Evolutionary conservation across 306 rosid species (phyloP).

Genomic region (Inga laurina): DNA sequence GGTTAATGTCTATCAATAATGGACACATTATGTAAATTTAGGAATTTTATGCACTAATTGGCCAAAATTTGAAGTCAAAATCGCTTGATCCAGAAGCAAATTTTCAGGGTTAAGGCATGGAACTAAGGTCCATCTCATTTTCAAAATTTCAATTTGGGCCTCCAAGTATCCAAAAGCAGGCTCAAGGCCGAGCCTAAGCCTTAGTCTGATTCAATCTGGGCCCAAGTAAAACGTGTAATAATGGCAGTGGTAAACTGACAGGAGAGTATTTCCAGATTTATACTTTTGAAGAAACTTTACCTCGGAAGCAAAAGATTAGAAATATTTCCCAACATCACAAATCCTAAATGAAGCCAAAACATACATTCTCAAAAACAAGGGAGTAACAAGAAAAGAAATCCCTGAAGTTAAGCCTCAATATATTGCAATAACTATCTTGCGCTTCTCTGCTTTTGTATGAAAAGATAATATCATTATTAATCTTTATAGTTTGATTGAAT

Average conservation of each 20-base stretch:
- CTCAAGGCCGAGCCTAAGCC: neutral
- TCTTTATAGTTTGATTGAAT: no score
- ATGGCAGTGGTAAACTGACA: neutral
- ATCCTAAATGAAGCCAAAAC: neutral
- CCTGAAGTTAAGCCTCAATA: neutral
- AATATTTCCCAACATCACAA: neutral
- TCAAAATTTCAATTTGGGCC: neutral
- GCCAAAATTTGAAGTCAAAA: neutral
- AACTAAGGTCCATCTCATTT: neutral
- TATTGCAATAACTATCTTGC: no score
- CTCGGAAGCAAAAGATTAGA: neutral
- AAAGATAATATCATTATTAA: no score
- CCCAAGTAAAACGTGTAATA: neutral
- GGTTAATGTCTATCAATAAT: neutral
- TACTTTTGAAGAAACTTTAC: neutral
- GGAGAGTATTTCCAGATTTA: neutral
- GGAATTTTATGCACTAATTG: neutral
- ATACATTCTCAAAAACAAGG: neutral
- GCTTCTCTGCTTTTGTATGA: no score
- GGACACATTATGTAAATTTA: neutral
- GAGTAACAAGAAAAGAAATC: neutral
- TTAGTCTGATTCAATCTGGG: neutral
- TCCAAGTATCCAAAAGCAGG: neutral
- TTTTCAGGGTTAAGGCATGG: neutral
- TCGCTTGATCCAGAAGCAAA: neutral